Base-by-base conservation (phyloP, 2,329 filamentous ascomycete species). In the Coleophoma cylindrospora region DNA sequence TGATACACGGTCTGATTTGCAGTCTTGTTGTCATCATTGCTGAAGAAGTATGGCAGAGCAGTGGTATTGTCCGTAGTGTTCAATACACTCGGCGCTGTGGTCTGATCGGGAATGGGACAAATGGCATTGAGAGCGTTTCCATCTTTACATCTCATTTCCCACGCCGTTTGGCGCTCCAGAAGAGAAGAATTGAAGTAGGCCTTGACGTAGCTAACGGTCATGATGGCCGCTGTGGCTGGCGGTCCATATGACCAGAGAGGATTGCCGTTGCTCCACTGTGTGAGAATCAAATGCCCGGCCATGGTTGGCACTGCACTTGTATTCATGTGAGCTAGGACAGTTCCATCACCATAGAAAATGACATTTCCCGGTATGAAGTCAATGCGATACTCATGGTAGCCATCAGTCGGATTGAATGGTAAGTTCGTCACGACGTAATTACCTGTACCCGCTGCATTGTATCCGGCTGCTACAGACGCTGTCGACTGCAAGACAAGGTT, bases 261-360 rank as follows among this genome's bases (percentile, higher is more conserved):
- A 62, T 91, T 85, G 34, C 87, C 87, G 57, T 91, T 91, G 64
- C 84, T 89, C 87, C 87, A 84, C 65, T 91, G 87, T 59, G 83
- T 86, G 49, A 92, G 68, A 46, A 88, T 80, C 40, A 92, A 64
- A 62, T 84, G 80, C 1, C 88, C 88, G 0, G 81, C 69, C 10
- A 71, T 68, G 2, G 70, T 72, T 0, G 88, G 88, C 21, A 87
- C 73, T 1, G 75, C 74, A 3, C 72, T 62, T 2, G 70, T 64
- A 10, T 78, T 76, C 73, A 87, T 83, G 44, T 73, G 70, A 32
- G 76, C 73, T 13, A 90, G 68, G 10, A 75, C 66, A 9, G 68
- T 50, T 40, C 79, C 79, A 64, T 91, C 87, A 2, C 81, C 83
- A 62, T 84, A 90, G 67, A 89, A 91, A 11, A 77, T 64, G 9